Evolutionary conservation across 176 grass and related monocot genomes (phyloP).

Genomic region (Bromus sterilis): DNA sequence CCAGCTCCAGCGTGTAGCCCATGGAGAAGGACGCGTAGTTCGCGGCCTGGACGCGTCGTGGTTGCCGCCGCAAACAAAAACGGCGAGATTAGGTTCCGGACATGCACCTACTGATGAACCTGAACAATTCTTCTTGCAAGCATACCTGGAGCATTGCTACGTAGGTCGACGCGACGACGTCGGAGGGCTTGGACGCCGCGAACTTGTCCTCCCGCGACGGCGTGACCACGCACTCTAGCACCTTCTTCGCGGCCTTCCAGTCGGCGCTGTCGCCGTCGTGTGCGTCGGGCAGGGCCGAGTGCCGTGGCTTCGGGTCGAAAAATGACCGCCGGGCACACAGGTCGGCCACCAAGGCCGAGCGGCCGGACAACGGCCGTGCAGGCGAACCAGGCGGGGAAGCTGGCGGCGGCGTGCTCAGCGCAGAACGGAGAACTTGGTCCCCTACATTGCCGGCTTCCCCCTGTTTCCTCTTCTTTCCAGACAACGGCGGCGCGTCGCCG

Average conservation of each 20-base stretch:
- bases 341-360: not conserved
- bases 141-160: not conserved
- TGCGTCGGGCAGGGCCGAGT: not conserved
- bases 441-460: not conserved
- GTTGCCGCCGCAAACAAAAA: not conserved
- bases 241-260: not conserved
- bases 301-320: not conserved
- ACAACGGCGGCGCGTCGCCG: not conserved
- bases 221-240: not conserved
- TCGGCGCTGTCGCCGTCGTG: not conserved
- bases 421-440: not conserved
- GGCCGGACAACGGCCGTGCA: not conserved
- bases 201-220: not conserved
- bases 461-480: constrained; percentile 4
- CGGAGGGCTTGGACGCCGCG: not conserved
- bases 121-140: not conserved
- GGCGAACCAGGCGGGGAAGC: not conserved
- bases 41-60: not conserved
- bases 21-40: not conserved
- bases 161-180: not conserved
- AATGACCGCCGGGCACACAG: not conserved
- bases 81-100: not conserved
- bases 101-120: not conserved
- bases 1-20: not conserved
- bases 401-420: not conserved